These are phyloP conservation scores for Coniochaeta ligniaria DNA, from an alignment of 2,329 filamentous ascomycete species.

Conservation along the genomic window DNA sequence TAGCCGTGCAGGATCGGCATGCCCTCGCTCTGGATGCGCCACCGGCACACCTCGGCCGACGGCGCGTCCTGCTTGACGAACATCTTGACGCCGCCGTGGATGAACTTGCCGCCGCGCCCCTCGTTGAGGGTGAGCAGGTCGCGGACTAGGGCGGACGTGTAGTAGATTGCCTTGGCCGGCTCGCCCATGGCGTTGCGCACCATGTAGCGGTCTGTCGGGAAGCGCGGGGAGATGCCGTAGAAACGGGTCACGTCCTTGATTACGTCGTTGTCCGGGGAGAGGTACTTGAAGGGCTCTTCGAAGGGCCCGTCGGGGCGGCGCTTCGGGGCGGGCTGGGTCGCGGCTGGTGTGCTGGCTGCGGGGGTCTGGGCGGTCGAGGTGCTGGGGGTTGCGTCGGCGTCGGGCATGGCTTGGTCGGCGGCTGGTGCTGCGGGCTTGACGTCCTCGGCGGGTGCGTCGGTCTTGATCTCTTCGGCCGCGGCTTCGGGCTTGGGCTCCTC, in stretches of 20 bases:
- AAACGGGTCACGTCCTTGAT: slow-evolving; percentile 73
- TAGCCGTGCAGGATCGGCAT: slow-evolving; percentile 87
- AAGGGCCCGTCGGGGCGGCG: slow-evolving; percentile 44
- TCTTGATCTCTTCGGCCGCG: slow-evolving; percentile 2
- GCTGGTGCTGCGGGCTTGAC: slow-evolving; percentile 4
- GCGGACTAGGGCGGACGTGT: slow-evolving; percentile 77
- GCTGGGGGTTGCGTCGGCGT: slow-evolving; percentile 4
- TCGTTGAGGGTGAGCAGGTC: slow-evolving; percentile 85
- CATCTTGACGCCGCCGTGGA: slow-evolving; percentile 97
- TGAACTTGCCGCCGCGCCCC: slow-evolving; percentile 85
- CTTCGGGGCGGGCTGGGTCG: neutral
- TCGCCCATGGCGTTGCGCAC: slow-evolving; percentile 87
- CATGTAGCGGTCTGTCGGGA: slow-evolving; percentile 89
- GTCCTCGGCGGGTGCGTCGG: no score
- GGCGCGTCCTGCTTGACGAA: slow-evolving; percentile 97
- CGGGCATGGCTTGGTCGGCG: slow-evolving; percentile 1
- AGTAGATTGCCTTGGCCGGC: slow-evolving; percentile 93
- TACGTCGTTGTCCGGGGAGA: slow-evolving; percentile 66
- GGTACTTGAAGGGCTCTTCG: slow-evolving; percentile 94
- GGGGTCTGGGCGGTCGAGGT: slow-evolving; percentile 16
- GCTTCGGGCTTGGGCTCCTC: slow-evolving; percentile 5
- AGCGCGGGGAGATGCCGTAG: slow-evolving; percentile 76
- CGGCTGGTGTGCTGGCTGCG: neutral
- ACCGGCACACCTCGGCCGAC: slow-evolving; percentile 76
- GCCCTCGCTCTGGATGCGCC: slow-evolving; percentile 94